Evolutionary conservation across 2,329 filamentous ascomycete species (phyloP).

Genomic region (Tolypocladium album): DNA sequence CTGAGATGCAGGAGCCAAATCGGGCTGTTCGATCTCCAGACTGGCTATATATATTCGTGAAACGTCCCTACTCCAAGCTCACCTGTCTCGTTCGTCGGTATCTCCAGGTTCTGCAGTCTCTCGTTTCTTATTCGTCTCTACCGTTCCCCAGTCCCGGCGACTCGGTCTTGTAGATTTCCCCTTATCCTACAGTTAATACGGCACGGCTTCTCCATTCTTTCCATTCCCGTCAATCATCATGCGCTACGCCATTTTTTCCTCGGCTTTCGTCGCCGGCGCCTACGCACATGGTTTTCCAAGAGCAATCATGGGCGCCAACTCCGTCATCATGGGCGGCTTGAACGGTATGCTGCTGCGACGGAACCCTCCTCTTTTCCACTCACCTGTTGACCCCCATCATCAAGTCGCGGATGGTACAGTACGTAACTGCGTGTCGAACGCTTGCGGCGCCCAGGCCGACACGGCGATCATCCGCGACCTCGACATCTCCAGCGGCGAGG

Average conservation of each 20-base stretch:
- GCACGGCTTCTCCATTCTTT: not conserved
- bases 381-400: not conserved
- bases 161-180: not conserved
- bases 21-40: too few species aligned
- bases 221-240: slow-evolving; percentile 11
- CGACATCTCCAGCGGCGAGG: slow-evolving; percentile 42
- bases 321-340: slow-evolving; percentile 51
- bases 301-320: slow-evolving; percentile 46
- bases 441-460: slow-evolving; percentile 54
- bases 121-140: not conserved
- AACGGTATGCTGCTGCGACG: slow-evolving; percentile 11
- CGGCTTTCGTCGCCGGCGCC: slow-evolving; percentile 32
- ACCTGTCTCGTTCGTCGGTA: not conserved
- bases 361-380: not conserved
- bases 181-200: not conserved
- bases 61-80: not conserved
- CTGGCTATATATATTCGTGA: not conserved
- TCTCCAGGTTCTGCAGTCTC: not conserved
- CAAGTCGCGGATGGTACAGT: slow-evolving; percentile 53
- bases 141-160: slow-evolving; percentile 1
- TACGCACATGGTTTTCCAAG: slow-evolving; percentile 49
- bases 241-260: slow-evolving; percentile 16
- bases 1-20: not conserved
- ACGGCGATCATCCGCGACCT: slow-evolving; percentile 55
- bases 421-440: slow-evolving; percentile 51